Evolutionary conservation across 164 flowering plant genomes (phyloP).

Genomic region (Warburgia ugandensis): DNA sequence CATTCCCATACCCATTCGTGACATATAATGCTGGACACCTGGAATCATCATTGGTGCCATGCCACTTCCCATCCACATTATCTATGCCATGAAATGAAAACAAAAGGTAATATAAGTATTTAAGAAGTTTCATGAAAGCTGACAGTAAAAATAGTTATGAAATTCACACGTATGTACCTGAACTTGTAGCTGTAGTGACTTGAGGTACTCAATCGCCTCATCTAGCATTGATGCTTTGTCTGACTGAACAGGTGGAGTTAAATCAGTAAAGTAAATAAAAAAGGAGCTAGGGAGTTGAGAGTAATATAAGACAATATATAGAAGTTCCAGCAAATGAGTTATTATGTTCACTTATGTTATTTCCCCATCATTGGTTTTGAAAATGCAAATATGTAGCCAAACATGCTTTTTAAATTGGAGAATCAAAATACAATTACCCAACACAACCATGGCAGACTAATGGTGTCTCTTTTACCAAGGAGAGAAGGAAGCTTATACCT

Average conservation of each 20-base stretch:
- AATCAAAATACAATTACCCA: not conserved
- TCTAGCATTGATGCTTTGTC: conserved; percentile 97
- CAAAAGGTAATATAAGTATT: too few species aligned
- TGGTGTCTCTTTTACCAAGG: not conserved
- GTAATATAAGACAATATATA: too few species aligned
- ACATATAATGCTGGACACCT: conserved; percentile 59
- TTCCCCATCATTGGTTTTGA: too few species aligned
- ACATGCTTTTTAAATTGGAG: not conserved
- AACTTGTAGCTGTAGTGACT: conserved; percentile 85
- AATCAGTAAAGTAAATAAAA: too few species aligned
- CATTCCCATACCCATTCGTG: conserved; percentile 62
- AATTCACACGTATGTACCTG: conserved; percentile 52
- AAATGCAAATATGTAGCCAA: too few species aligned
- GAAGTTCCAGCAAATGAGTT: too few species aligned
- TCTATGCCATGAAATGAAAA: conserved; percentile 31
- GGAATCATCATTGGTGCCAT: conserved; percentile 79
- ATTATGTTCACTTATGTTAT: too few species aligned
- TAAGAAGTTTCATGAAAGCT: not conserved
- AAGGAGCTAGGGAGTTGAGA: too few species aligned
- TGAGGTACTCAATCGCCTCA: conserved; percentile 92
- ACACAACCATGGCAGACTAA: not conserved
- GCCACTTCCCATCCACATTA: conserved; percentile 83
- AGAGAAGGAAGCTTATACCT: conserved; percentile 29
- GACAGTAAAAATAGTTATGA: not conserved
- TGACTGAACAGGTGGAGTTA: conserved; percentile 35